Base-by-base conservation (phyloP, 2,329 filamentous ascomycete genomes). In the Cryphonectria naterciae region DNA sequence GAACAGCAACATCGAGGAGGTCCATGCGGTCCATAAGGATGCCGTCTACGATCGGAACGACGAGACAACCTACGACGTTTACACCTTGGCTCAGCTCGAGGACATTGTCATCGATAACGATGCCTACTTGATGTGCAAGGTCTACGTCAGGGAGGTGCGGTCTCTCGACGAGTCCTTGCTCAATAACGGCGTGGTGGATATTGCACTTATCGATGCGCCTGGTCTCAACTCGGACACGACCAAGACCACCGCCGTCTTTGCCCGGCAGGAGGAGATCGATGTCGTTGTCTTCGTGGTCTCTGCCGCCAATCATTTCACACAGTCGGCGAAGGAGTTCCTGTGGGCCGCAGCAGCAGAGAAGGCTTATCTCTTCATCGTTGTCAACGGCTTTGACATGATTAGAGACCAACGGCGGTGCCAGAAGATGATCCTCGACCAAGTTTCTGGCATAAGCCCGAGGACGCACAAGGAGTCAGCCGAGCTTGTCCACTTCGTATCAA, bases 231-330 rank as follows among this genome's bases (percentile, higher is more conserved):
- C 93, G 32, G 95, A 99, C 79, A 98, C 95, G 1, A 90, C 97
- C 62, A 97, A 98, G 83, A 99, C 96, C 0, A 99, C 96, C 1
- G 96, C 96, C 28, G 93, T 99, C 8, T 99, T 99, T 80, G 96
- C 96, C 35, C 88, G 96, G 70, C 96, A 99, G 79, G 96, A 99
- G 80, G 96, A 99, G 81, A 99, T 99, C 74, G 96, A 99, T 76
- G 96, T 99, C 0, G 96, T 99, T 0, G 95, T 99, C 0, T 99
- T 99, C 77, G 96, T 99, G 46, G 96, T 99, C 6, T 98, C 95
- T 15, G 96, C 96, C 2, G 94, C 95, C 37, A 99, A 99, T 75
- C 96, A 99, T 81, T 98, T 99, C 79, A 99, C 96, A 0, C 90
- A 97, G 68, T 97, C 96, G 0, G 95, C 96, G n/a, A 97, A 93